A percentile compares a stretch with the other conserved stretches of the same genome.
Evolutionary conservation across 805 yeast species (phyloP).

Genomic region (Scheffersomyces coipomensis): DNA sequence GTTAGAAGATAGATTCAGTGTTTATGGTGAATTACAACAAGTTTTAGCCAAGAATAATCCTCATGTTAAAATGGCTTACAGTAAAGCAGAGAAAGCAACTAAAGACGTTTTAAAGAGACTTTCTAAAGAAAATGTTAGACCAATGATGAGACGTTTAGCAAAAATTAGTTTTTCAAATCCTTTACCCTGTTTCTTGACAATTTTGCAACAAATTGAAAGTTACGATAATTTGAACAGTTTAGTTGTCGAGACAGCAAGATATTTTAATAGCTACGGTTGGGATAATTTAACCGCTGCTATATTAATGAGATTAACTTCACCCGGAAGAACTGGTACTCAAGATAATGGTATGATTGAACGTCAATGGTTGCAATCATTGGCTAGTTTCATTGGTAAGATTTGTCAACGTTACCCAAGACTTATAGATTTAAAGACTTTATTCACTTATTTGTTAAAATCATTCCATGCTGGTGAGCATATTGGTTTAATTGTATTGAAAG

Average conservation of each 20-base stretch:
- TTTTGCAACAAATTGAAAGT: slow-evolving; percentile 83
- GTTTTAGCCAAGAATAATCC: slow-evolving; percentile 56
- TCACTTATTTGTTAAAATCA: slow-evolving; percentile 59
- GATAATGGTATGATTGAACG: slow-evolving; percentile 77
- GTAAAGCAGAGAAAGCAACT: slow-evolving; percentile 74
- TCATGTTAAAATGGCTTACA: slow-evolving; percentile 55
- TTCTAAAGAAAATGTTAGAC: slow-evolving; percentile 72
- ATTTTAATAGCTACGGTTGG: slow-evolving; percentile 77
- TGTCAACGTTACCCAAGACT: slow-evolving; percentile 49
- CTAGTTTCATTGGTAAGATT: slow-evolving; percentile 75
- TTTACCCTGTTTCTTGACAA: slow-evolving; percentile 66
- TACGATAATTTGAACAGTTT: slow-evolving; percentile 82
- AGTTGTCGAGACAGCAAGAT: slow-evolving; percentile 74
- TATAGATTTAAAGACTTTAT: slow-evolving; percentile 63
- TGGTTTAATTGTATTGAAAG: slow-evolving; percentile 63
- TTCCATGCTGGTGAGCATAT: slow-evolving; percentile 59
- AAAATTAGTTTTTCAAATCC: slow-evolving; percentile 77
- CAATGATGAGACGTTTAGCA: slow-evolving; percentile 72
- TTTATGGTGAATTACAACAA: slow-evolving; percentile 76
- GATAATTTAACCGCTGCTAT: slow-evolving; percentile 78
- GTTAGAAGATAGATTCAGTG: slow-evolving; percentile 62
- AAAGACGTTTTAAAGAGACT: slow-evolving; percentile 76
- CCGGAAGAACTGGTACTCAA: slow-evolving; percentile 67
- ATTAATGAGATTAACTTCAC: slow-evolving; percentile 61
- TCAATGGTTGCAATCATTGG: slow-evolving; percentile 82